Percentiles rank a stretch among this genome's conserved stretches.
These are phyloP conservation scores for Dendrobium huoshanense DNA, from an alignment of 106 monocot species.

Conservation along the genomic window DNA sequence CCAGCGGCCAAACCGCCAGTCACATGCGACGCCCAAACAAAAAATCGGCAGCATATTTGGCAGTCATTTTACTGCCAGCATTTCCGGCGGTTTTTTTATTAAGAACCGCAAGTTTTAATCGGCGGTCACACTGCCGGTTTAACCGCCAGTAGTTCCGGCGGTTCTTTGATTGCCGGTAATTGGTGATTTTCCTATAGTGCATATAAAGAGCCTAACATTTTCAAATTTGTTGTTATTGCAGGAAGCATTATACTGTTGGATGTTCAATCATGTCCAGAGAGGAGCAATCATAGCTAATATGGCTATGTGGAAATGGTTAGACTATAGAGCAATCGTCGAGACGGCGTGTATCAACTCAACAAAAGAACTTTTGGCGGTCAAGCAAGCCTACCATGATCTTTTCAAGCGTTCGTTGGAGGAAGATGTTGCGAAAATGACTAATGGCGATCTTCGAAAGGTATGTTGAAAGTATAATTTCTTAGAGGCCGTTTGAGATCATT, in stretches of 20 bases:
- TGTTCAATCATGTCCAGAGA: conserved; percentile 55
- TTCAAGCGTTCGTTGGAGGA: conserved; percentile 51
- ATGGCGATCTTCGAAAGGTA: conserved; percentile 34
- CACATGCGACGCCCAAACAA: too few relatives aligned
- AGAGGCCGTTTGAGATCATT: not conserved
- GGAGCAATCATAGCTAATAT: conserved; percentile 46
- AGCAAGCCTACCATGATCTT: conserved; percentile 35
- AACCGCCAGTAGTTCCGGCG: too few relatives aligned
- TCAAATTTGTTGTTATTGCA: conserved; percentile 11
- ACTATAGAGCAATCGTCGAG: conserved; percentile 41
- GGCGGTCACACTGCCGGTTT: too few relatives aligned
- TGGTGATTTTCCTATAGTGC: not conserved
- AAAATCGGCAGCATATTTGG: not conserved
- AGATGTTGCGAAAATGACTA: conserved; percentile 33
- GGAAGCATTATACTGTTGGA: conserved; percentile 79
- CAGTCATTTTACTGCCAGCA: too few relatives aligned
- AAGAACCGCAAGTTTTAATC: not conserved
- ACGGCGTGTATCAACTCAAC: conserved; percentile 36
- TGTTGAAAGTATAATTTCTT: not conserved
- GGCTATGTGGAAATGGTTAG: conserved; percentile 34
- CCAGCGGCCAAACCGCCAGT: not conserved
- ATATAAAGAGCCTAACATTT: not conserved
- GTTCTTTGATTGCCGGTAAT: not conserved
- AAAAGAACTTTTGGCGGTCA: conserved; percentile 36
- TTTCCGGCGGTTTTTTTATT: not conserved